Base-by-base conservation (phyloP, 2,329 filamentous ascomycete species). In the Epichloe aotearoae region DNA sequence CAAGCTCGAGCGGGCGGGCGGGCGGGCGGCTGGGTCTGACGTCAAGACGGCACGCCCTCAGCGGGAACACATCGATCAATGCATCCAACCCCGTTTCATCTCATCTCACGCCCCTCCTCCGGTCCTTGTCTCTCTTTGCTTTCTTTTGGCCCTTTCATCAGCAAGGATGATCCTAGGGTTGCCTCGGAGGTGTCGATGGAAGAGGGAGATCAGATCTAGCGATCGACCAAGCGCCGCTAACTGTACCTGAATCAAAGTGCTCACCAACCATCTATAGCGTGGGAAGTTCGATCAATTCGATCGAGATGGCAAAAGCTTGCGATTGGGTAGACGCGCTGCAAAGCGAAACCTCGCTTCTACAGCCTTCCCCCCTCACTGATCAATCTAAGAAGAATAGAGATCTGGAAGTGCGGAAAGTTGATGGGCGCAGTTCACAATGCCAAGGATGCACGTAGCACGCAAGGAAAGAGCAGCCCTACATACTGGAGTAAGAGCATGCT, bases 131-230 rank as follows among this genome's bases (percentile, higher is more conserved):
- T 30, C 26, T 30, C 26, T 30, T 19, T 34, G 23, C 42, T 33
- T 46, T 5, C 30, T 19, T 46, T 46, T 46, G 23, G 12, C n/a
- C 6, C 44, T 45, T 51, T 40, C 23, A 26, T 37, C 23, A 36
- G 8, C 50, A 46, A n/a, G 51, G 53, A 47, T 51, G 2, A 12
- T 7, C 38, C 33, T 30, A 37, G 39, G 42, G 46, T 39, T 46
- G 30, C 37, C 23, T 45, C 44, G 26, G 37, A n/a, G 36, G 50
- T 19, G 26, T 23, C n/a, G 36, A 47, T 44, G 46, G 42, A 41
- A 46, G 50, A 51, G 20, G 50, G 52, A 50, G 52, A 55, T 55
- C 54, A 48, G 54, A 55, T 55, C 54, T 52, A 48, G 49, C 50
- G 52, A 55, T 55, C 48, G 50, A 46, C n/a, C 33, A 43, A 15